Base-by-base conservation (phyloP, 2,329 filamentous ascomycete species). In the Calycina herbarum region DNA sequence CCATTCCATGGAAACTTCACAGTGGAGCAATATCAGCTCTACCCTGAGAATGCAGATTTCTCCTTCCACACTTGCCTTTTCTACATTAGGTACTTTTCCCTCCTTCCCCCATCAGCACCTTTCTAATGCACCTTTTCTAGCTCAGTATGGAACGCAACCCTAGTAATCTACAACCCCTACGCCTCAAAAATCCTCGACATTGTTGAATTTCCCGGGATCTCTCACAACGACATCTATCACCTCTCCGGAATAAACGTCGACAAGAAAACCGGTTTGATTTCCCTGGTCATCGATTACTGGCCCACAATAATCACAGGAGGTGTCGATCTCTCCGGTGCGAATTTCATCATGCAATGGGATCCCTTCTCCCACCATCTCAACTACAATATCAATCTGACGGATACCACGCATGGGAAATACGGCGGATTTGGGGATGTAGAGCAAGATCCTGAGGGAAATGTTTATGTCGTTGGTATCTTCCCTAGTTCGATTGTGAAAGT, bases 31-130 rank as follows among this genome's bases (percentile, higher is more conserved):
- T 67, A 62, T 15, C 63, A 67, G 29, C 40, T 67, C 5, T 67
- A 67, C 51, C 63, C 63, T 31, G 66, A 67, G 33, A 67, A 67
- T 57, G 60, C 40, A 11, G 63, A 67, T 48, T 67, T 64, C 59
- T 63, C 65, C n/a, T 59, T 63, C 27, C 8, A 57, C 1, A 51
- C 45, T 6, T 65, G 66, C 38, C 31, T 65, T 6, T 54, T 67
- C 1, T 63, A 65, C 40, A 48, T 64, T 7, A 61, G 66, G 66
- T 67, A 13, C 15, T 20, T 20, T 20, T 1, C 1, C 5, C 17
- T 1, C 57, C 60, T 24, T 35, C 38, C 13, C 15, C 1, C 8
- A 1, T 0, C 33, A 35, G 11, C 7, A 2, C 33, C 38, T 15
- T 48, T 48, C 27, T n/a, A 17, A 20, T 20, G 20, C 20, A 29